Base-by-base conservation (phyloP, 805 yeast species). In the Danielia oregonensis region DNA sequence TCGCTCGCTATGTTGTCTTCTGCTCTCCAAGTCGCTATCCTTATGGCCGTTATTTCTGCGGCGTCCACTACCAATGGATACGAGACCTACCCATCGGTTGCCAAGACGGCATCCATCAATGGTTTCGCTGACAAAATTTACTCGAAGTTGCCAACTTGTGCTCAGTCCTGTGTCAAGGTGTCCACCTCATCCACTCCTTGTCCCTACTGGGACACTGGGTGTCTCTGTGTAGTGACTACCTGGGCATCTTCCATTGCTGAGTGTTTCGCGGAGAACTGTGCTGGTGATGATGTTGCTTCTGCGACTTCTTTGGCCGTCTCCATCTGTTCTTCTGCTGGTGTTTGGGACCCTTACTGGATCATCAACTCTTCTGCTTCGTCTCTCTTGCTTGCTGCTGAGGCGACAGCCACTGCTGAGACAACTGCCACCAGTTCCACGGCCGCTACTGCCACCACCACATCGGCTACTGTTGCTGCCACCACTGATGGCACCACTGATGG, bases 121-220 rank as follows among this genome's bases (percentile, higher is more conserved):
- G 70, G 70, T 38, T 64, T 65, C 37, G 70, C 70, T 32, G 70
- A 65, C 50, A 36, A 32, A 17, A 57, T 65, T 37, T 58, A 58
- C 42, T 52, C 33, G 41, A 38, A 38, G n/a, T 49, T 59, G 35
- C 68, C 70, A 13, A 41, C 48, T 10, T 65, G 70, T 51, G 70
- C 68, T 24, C 52, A 61, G 38, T 27, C 39, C 3, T 65, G 70
- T 54, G 58, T 63, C 17, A 43, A 35, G 29, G 44, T 46, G 28
- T 47, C 55, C 36, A 62, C 69, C 30, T 57, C 59, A 7, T 43
- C 47, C 27, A 62, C 69, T 14, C 70, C 70, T 30, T 65, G 72
- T 42, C 72, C 72, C 30, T 63, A 63, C 58, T 65, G 70, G 70
- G 72, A 65, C 46, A 57, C 70, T 30, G 72, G 72, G 17, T 65